Evolutionary conservation across 805 yeast genomes (phyloP), one percentile per base, ranked within the genome.

Genomic region (Jamesozyma rosinii): DNA sequence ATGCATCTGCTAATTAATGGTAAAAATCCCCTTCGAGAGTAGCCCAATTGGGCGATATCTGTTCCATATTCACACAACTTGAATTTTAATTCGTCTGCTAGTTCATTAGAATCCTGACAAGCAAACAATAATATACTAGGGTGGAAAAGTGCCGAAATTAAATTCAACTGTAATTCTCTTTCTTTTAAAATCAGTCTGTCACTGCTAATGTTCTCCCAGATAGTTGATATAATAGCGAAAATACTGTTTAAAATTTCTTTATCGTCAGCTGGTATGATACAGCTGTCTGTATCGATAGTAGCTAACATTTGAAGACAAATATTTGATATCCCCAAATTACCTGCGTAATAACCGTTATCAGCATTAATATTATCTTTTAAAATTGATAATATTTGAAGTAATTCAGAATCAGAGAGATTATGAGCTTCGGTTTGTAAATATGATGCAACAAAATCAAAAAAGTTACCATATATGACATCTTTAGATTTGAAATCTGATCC

Each of bases 121-220:
- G 81, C 68, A 9, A 51, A 50, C 5, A 44, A 53, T 35, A 83
- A 49, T 5, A 80, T 46, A 2, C 47, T 50, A 3, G 67, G 59
- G 48, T 73, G 64, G 41, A 75, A 70, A 6, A 79, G 37, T 0
- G 77, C 55, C n/a, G 72, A 64, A 20, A 87, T 76, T 24, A 83
- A 67, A 0, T 54, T 45, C 13, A 74, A 55, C 51, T 88, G 95
- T 38, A 85, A 66, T 13, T 69, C 70, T 41, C 77, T 75, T 49
- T 86, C 92, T 36, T 75, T 74, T 34, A 84, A 65, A 24, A 80
- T 74, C 32, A 87, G 64, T 38, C 94, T 67, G 10, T 78, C 80
- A 1, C 71, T 68, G 15, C 70, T 69, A 20, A 86, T 54, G 19
- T 69, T 72, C 3, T 62, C 64, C 92, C 95, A 85, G 17, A 83